Evolutionary conservation across 2,329 filamentous ascomycete species (phyloP).

Genomic region (Microcera coccophila): DNA sequence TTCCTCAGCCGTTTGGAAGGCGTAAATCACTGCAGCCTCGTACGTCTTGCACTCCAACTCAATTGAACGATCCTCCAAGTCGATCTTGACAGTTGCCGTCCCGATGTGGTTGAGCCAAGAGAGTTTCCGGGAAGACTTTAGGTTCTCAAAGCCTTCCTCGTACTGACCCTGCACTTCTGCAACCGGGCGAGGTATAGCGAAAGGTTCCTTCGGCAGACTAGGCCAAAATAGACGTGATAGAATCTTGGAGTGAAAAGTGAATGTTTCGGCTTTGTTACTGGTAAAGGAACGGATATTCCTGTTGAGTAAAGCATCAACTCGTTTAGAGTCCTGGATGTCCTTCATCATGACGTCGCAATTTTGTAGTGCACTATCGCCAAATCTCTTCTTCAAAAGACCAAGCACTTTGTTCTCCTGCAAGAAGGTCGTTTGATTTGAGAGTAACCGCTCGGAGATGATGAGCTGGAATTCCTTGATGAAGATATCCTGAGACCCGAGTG

Average conservation of each 20-base stretch:
- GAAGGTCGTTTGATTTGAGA: slow-evolving; percentile 64
- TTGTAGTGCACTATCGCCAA: slow-evolving; percentile 81
- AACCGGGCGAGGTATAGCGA: slow-evolving; percentile 59
- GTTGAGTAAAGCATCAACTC: slow-evolving; percentile 66
- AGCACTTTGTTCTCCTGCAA: slow-evolving; percentile 79
- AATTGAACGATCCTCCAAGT: slow-evolving; percentile 75
- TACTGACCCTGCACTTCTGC: slow-evolving; percentile 64
- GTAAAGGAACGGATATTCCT: slow-evolving; percentile 31
- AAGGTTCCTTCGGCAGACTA: slow-evolving; percentile 65
- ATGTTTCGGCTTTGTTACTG: slow-evolving; percentile 12
- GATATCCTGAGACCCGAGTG: slow-evolving; percentile 82
- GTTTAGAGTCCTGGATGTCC: slow-evolving; percentile 79
- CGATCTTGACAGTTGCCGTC: slow-evolving; percentile 73
- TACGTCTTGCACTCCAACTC: slow-evolving; percentile 72
- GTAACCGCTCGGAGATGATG: slow-evolving; percentile 79
- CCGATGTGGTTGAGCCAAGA: slow-evolving; percentile 84
- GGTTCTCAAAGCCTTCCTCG: slow-evolving; percentile 68
- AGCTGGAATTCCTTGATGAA: slow-evolving; percentile 93
- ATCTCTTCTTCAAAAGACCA: slow-evolving; percentile 80
- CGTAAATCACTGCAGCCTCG: slow-evolving; percentile 83
- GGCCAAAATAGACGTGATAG: slow-evolving; percentile 95
- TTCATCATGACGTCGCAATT: slow-evolving; percentile 97
- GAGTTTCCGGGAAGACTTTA: slow-evolving; percentile 81
- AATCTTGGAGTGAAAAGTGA: slow-evolving; percentile 72
- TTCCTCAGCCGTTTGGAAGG: slow-evolving; percentile 59